phyloP scores from a whole-genome alignment of 2,329 filamentous ascomycete species.

The Paecilomyces formosus region DNA sequence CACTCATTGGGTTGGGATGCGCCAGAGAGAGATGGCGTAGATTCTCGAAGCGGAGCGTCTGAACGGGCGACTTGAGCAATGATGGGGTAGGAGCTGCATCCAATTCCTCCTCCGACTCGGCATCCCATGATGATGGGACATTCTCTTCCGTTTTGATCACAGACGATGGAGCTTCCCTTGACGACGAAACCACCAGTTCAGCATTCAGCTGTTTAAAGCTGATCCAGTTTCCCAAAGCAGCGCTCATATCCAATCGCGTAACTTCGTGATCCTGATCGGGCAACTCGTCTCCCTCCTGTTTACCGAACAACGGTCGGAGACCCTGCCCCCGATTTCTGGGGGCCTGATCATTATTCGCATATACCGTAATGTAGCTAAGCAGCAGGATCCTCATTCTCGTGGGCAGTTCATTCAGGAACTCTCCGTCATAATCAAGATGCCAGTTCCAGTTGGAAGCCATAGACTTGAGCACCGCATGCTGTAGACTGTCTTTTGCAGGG shows the following conservation, averaged over 20 bases:
- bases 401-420: slow-evolving; percentile 47
- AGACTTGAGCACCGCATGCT: slow-evolving; percentile 45
- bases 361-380: slow-evolving; percentile 49
- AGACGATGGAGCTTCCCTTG: slow-evolving; percentile 5
- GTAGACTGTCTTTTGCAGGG: slow-evolving; percentile 35
- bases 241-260: slow-evolving; percentile 46
- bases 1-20: slow-evolving; percentile 34
- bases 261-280: slow-evolving; percentile 33
- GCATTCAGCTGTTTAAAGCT: slow-evolving; percentile 41
- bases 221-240: slow-evolving; percentile 42
- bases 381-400: slow-evolving; percentile 44
- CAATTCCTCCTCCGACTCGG: slow-evolving; percentile 9
- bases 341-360: slow-evolving; percentile 32
- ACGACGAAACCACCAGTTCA: slow-evolving; percentile 30
- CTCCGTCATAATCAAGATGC: slow-evolving; percentile 50
- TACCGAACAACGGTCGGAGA: slow-evolving; percentile 45
- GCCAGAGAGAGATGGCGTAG: slow-evolving; percentile 54
- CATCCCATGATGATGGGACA: slow-evolving; percentile 37
- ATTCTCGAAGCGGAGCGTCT: slow-evolving; percentile 39
- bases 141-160: slow-evolving; percentile 5
- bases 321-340: slow-evolving; percentile 34
- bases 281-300: slow-evolving; percentile 9
- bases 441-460: slow-evolving; percentile 51
- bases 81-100: slow-evolving; percentile 2
- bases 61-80: slow-evolving; percentile 15